Conservation (phyloP, 441 rosid species). For the Brassica balearica region DNA sequence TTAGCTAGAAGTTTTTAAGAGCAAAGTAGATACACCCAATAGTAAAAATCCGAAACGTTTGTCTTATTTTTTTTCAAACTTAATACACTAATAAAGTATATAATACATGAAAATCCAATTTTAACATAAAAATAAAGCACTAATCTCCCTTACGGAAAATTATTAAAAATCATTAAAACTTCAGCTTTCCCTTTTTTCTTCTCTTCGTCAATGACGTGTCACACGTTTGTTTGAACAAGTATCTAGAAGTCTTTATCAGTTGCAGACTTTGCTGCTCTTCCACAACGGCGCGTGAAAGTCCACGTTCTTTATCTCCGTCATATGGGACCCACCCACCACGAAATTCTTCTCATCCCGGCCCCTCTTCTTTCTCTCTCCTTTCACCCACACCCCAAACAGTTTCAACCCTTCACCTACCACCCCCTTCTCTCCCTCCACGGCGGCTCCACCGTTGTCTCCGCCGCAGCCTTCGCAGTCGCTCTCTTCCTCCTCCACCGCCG, state of each 20-base stretch:
- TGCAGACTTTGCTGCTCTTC: conserved; percentile 62
- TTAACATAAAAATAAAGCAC: conserved; percentile 9
- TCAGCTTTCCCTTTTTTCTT: not conserved
- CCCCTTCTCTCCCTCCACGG: conserved; percentile 27
- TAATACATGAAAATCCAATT: conserved; percentile 18
- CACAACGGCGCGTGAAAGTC: conserved; percentile 51
- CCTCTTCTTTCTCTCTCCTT: conserved; percentile 60
- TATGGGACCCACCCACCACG: conserved; percentile 55
- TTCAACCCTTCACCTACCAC: conserved; percentile 57
- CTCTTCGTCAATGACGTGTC: conserved; percentile 30
- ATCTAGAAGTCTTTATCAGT: conserved; percentile 4
- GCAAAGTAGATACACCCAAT: not conserved
- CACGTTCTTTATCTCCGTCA: conserved; percentile 48
- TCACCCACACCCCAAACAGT: conserved; percentile 85
- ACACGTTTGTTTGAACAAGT: conserved; percentile 33
- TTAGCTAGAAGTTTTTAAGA: not conserved
- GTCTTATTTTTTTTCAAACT: conserved; percentile 6
- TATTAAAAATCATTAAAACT: not conserved
- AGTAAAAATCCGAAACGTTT: not conserved
- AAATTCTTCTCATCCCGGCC: conserved; percentile 57
- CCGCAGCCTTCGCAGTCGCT: conserved; percentile 32
- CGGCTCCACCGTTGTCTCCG: conserved; percentile 11
- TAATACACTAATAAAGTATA: conserved; percentile 11
- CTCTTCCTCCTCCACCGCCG: conserved; percentile 35
- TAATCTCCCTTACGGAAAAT: conserved; percentile 21